Evolutionary conservation across 768 basidiomycete genomes (phyloP).

Genomic region (Agaricus blazei): DNA sequence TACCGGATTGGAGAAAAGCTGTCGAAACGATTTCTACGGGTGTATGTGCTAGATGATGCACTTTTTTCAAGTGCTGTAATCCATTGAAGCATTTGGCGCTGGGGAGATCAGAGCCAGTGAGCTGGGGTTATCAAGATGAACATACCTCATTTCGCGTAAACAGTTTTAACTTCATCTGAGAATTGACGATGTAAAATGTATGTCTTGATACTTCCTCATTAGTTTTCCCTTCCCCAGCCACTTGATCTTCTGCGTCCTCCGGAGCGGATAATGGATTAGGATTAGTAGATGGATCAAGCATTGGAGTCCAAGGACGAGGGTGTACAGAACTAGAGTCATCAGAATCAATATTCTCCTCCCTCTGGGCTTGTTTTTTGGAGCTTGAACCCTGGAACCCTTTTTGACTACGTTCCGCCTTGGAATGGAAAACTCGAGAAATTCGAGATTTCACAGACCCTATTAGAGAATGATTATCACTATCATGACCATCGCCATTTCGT

Average conservation of each 20-base stretch:
- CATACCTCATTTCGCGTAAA: conserved; percentile 82
- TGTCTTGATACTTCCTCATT: conserved; percentile 77
- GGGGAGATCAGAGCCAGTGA: neutral
- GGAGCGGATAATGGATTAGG: conserved; percentile 41
- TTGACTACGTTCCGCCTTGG: conserved; percentile 9
- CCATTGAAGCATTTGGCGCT: conserved; percentile 98
- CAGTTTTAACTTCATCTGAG: conserved; percentile 84
- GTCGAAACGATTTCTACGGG: conserved; percentile 79
- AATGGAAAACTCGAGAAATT: conserved; percentile 41
- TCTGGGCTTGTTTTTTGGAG: conserved; percentile 14
- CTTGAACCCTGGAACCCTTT: neutral
- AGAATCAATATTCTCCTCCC: conserved; percentile 13
- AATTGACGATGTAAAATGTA: conserved; percentile 90
- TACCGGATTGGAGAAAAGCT: conserved; percentile 91
- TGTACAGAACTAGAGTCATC: conserved; percentile 12
- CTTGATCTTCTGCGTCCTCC: conserved; percentile 14
- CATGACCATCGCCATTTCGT: neutral
- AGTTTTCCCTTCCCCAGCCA: conserved; percentile 13
- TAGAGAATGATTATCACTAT: conserved; percentile 10
- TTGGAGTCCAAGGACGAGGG: conserved; percentile 43
- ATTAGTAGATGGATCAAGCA: conserved; percentile 82
- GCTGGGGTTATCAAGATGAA: neutral
- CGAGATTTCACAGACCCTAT: conserved; percentile 37
- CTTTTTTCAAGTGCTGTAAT: conserved; percentile 86
- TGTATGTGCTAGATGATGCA: conserved; percentile 72